These are phyloP conservation scores for Alisma plantagoaquatica DNA, from an alignment of 106 monocot species.

Conservation along the genomic window DNA sequence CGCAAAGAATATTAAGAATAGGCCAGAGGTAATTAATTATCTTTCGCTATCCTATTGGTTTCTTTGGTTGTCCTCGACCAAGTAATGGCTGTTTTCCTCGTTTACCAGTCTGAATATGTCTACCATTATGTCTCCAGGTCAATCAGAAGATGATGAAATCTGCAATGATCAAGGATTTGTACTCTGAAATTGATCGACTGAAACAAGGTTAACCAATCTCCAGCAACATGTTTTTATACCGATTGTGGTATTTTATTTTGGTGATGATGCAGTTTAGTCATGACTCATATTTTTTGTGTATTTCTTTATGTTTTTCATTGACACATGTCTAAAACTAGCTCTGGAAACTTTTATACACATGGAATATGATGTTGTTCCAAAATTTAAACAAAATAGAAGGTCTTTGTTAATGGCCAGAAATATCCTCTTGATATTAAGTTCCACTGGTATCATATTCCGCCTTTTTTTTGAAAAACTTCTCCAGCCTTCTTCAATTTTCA, in stretches of 20 bases:
- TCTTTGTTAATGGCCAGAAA: neutral
- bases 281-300: neutral
- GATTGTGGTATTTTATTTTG: slow-evolving; percentile 8
- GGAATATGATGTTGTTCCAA: neutral
- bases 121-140: slow-evolving; percentile 27
- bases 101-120: neutral
- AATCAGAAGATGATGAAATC: slow-evolving; percentile 97
- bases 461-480: neutral
- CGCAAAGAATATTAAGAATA: slow-evolving; percentile 89
- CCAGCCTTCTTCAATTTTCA: neutral
- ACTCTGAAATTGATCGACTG: slow-evolving; percentile 74
- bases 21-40: slow-evolving; percentile 49
- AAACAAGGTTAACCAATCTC: slow-evolving; percentile 56
- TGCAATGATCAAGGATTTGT: slow-evolving; percentile 75
- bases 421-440: neutral
- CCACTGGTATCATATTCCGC: neutral
- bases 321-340: neutral
- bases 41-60: neutral
- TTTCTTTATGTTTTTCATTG: neutral
- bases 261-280: neutral
- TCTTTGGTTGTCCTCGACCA: neutral
- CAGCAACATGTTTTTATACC: too few relatives aligned
- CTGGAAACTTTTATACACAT: neutral
- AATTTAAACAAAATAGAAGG: neutral
- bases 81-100: neutral